Percentiles rank a stretch among this genome's conserved stretches.
Conservation (phyloP, 1,284 basidiomycete genomes). For the Ustilago hordei region DNA sequence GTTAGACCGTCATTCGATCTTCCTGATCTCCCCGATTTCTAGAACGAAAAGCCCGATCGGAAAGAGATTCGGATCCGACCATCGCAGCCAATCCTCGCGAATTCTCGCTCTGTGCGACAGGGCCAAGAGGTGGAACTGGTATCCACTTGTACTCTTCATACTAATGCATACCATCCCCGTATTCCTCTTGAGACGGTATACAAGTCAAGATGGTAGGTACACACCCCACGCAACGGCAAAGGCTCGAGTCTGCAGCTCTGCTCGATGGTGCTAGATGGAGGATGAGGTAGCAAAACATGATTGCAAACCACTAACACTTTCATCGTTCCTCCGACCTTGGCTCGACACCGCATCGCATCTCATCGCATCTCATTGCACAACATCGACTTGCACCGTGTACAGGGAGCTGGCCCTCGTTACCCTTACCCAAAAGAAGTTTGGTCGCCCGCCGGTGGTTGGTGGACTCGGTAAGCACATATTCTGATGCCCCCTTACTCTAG, state of each 20-base stretch:
- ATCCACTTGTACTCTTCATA: not conserved
- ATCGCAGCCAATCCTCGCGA: not conserved
- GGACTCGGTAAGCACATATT: constrained; percentile 68
- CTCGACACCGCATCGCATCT: not conserved
- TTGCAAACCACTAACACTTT: not conserved
- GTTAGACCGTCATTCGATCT: not conserved
- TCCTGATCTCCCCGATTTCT: too few species aligned
- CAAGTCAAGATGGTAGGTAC: constrained; percentile 15
- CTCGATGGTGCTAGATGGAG: not conserved
- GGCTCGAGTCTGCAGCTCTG: too few species aligned
- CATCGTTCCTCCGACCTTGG: not conserved
- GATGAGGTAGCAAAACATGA: not conserved
- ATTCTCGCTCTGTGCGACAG: not conserved
- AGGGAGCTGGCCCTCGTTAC: constrained; percentile 72
- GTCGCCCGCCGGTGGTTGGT: constrained; percentile 74
- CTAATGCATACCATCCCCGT: not conserved
- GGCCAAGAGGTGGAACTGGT: not conserved
- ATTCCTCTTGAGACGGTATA: not conserved
- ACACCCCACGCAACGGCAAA: not conserved
- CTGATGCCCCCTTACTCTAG: not conserved
- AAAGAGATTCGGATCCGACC: constrained; percentile 13
- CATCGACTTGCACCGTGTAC: not conserved
- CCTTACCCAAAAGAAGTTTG: constrained; percentile 75
- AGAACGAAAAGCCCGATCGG: constrained; percentile 10
- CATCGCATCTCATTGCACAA: not conserved